Base-by-base conservation (phyloP, 1,284 basidiomycete genomes). In the Apiotrichum brassicae region DNA sequence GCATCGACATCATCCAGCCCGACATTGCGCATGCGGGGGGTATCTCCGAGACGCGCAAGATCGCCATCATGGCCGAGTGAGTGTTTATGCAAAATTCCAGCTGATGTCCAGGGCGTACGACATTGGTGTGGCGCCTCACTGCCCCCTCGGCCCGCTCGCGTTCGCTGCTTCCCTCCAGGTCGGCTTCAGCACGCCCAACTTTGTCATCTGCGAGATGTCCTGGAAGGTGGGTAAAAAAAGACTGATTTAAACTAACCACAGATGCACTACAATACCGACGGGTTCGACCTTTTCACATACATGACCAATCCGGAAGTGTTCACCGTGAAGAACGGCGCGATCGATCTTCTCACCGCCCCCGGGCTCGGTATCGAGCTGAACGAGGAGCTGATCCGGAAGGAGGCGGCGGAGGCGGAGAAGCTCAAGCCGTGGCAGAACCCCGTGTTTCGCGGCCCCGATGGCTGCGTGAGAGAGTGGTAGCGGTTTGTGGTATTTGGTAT, bases 221-320 rank as follows among this genome's bases (percentile, higher is more conserved):
- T 70, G 68, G 65, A 66, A 70, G 60, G 62, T 65, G 40, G 50
- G 59, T 30, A 11, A n/a, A n/a, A n/a, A n/a, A n/a, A n/a, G n/a
- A n/a, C n/a, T n/a, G n/a, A n/a, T n/a, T n/a, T n/a, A n/a, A n/a
- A 35, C 43, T 50, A 28, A 55, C 3, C 16, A 9, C 46, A 82
- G 77, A 85, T 86, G 61, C 83, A 87, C 69, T 86, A 86, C 73
- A 86, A 86, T 66, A 71, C 79, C 57, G 79, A 80, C 23, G 72
- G 67, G 22, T 82, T 80, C 38, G 85, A 87, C 62, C 76, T 87
- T 14, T 79, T 82, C 64, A 86, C 83, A 2, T 75, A 73, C 68
- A 75, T 86, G 66, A 65, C 55, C 43, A 76, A 76, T 57, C 73
- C 75, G 3, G 75, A 75, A 5, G 79, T 86, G 3, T 86, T 86